A percentile compares a stretch with the other conserved stretches of the same genome.
These are phyloP conservation scores for Phaffia tasmanica DNA, from an alignment of 768 basidiomycete species.

Conservation along the genomic window DNA sequence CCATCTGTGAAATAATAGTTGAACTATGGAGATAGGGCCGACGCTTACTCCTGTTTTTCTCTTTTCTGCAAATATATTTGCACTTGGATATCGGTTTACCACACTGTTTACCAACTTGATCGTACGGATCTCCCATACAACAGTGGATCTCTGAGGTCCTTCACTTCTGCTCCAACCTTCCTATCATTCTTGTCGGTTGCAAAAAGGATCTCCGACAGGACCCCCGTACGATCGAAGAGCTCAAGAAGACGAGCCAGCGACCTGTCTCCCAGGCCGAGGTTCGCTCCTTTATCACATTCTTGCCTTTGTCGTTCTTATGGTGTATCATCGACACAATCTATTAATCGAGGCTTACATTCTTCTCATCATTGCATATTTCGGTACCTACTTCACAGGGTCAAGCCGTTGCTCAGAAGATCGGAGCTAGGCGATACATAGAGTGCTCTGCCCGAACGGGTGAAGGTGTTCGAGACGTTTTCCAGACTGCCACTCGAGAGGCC, in stretches of 20 bases:
- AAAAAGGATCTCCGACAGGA: slow-evolving; percentile 98
- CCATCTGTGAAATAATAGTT: not conserved
- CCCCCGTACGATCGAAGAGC: slow-evolving; percentile 81
- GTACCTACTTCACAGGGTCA: slow-evolving; percentile 54
- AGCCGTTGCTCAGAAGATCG: slow-evolving; percentile 91
- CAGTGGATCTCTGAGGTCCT: slow-evolving; percentile 99
- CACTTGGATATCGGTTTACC: not conserved
- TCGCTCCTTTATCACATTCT: slow-evolving; percentile 28
- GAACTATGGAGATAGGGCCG: not conserved
- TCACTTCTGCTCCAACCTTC: slow-evolving; percentile 89
- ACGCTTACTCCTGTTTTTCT: not conserved
- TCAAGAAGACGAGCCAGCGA: slow-evolving; percentile 84
- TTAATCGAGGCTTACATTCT: not conserved
- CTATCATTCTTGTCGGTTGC: slow-evolving; percentile 95
- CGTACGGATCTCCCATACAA: not conserved
- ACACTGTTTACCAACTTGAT: not conserved
- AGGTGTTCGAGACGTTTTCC: slow-evolving; percentile 96
- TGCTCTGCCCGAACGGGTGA: slow-evolving; percentile 94
- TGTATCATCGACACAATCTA: not conserved
- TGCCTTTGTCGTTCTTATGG: not conserved
- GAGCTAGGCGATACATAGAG: slow-evolving; percentile 90
- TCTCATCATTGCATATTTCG: not conserved
- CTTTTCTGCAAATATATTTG: not conserved
- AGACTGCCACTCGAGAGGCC: slow-evolving; percentile 88
- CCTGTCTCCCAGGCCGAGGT: slow-evolving; percentile 92